Evolutionary conservation across 1,284 basidiomycete species (phyloP).

Genomic region (Heterobasidion occidentale): DNA sequence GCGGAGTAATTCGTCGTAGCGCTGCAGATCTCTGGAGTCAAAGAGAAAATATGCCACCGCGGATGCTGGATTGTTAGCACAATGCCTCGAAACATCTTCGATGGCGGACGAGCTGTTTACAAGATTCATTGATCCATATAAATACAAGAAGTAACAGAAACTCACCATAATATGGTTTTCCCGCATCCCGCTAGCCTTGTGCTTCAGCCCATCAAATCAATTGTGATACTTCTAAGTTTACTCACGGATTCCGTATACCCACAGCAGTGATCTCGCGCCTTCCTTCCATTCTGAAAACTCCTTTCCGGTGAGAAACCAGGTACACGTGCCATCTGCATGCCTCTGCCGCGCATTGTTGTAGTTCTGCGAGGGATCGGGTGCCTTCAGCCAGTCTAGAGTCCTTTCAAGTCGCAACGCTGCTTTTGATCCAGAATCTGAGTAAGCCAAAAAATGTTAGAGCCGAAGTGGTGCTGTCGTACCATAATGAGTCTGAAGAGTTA

Average conservation of each 20-base stretch:
- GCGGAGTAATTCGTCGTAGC: too few species aligned
- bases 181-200: too few species aligned
- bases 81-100: too few species aligned
- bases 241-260: neutral
- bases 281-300: neutral
- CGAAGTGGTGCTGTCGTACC: neutral
- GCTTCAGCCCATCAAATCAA: neutral
- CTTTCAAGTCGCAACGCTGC: neutral
- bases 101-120: too few species aligned
- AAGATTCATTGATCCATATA: too few species aligned
- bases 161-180: too few species aligned
- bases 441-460: neutral
- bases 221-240: neutral
- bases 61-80: too few species aligned
- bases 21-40: too few species aligned
- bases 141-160: too few species aligned
- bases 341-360: neutral
- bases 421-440: neutral
- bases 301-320: neutral
- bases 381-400: neutral
- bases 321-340: neutral
- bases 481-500: too few species aligned
- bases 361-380: neutral
- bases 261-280: neutral
- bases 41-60: too few species aligned